Evolutionary conservation across 768 basidiomycete genomes (phyloP).

Genomic region (Lactifluus volemus): DNA sequence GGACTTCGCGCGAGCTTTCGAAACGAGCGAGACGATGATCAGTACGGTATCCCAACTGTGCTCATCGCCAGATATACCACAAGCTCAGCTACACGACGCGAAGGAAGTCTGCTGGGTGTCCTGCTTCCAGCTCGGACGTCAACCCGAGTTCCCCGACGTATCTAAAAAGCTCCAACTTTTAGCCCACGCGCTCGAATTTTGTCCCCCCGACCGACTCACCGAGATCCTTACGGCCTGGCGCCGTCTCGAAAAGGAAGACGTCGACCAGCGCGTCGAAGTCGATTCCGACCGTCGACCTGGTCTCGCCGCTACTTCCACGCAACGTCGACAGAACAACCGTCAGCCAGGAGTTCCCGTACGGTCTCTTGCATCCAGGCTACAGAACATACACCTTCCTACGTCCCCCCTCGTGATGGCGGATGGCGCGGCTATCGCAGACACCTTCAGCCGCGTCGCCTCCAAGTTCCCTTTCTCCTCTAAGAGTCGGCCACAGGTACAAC

Average conservation of each 20-base stretch:
- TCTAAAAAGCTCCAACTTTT: constrained; percentile 61
- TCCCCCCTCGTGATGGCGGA: constrained; percentile 65
- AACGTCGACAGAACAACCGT: background rate
- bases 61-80: constrained; percentile 23
- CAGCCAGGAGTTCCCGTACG: constrained; percentile 2
- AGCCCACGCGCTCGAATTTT: constrained; percentile 77
- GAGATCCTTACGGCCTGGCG: constrained; percentile 77
- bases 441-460: constrained; percentile 52
- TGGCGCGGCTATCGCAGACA: constrained; percentile 71
- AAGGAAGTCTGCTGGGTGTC: constrained; percentile 85
- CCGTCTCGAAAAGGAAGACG: constrained; percentile 58
- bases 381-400: constrained; percentile 59
- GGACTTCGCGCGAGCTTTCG: constrained; percentile 69
- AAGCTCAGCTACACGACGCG: constrained; percentile 46
- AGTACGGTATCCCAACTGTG: constrained; percentile 46
- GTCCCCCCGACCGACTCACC: constrained; percentile 70
- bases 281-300: constrained; percentile 15
- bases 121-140: constrained; percentile 80
- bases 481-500: constrained; percentile 38
- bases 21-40: constrained; percentile 65
- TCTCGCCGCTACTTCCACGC: constrained; percentile 21
- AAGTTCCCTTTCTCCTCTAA: constrained; percentile 13
- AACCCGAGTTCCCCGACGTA: constrained; percentile 64
- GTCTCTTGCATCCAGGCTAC: constrained; percentile 53
- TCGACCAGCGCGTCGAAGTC: constrained; percentile 41